phyloP scores from a whole-genome alignment of 441 rosid genomes.

The Adansonia madagascariensis region DNA sequence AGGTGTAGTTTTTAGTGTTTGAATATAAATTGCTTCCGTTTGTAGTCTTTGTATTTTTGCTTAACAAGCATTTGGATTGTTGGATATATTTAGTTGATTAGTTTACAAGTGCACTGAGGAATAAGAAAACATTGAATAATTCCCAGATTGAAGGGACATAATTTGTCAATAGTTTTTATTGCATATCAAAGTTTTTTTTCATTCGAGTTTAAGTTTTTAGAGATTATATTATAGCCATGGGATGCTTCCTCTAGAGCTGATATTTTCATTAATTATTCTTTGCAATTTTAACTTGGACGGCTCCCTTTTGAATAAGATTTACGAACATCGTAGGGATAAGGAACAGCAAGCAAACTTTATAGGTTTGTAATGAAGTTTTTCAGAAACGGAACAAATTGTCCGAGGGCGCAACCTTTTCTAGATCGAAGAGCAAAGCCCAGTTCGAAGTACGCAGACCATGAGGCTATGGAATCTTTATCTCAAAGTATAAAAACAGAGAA shows the following conservation, averaged over 20 bases:
- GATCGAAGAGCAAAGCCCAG: not conserved
- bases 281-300: no score
- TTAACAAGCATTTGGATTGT: constrained; percentile 2
- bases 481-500: not conserved
- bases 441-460: not conserved
- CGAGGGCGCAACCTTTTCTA: not conserved
- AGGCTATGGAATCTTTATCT: not conserved
- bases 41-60: not conserved
- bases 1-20: constrained; percentile 7
- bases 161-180: not conserved
- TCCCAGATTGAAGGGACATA: not conserved
- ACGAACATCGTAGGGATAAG: no score
- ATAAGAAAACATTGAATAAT: not conserved
- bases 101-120: constrained; percentile 8
- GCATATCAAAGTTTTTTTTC: not conserved
- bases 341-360: no score
- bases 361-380: no score
- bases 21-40: not conserved
- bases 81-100: not conserved
- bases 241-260: no score
- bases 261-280: not conserved
- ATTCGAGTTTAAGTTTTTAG: not conserved
- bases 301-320: no score
- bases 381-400: not conserved
- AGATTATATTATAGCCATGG: no score